Conservation (phyloP, 2,329 filamentous ascomycete species). For the Aspergillus japonicus region DNA sequence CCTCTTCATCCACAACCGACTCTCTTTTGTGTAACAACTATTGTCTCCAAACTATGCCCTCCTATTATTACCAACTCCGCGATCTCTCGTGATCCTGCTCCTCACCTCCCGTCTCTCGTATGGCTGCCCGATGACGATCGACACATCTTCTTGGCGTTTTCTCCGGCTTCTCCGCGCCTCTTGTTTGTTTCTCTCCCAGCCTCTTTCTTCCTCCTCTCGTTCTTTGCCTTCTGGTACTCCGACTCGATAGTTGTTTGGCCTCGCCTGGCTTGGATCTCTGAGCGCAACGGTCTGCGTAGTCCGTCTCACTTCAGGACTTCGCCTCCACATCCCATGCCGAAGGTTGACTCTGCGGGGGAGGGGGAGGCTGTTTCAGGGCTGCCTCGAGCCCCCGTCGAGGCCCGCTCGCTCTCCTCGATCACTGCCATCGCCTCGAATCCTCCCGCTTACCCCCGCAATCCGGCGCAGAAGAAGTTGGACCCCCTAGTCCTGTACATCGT, state of each 20-base stretch:
- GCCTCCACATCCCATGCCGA: slow-evolving; percentile 20
- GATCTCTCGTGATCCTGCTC: neutral
- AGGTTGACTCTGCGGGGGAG: slow-evolving; percentile 26
- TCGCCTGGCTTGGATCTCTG: neutral
- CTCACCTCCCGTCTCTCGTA: slow-evolving; percentile 1
- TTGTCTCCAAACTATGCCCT: neutral
- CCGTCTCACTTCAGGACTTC: neutral
- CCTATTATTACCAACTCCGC: neutral
- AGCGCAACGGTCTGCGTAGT: neutral
- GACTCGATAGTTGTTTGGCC: neutral
- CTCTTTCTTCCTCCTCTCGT: slow-evolving; percentile 7
- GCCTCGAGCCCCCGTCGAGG: slow-evolving; percentile 60
- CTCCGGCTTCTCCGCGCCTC: slow-evolving; percentile 15
- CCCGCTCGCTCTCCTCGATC: slow-evolving; percentile 76
- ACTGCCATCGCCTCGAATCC: slow-evolving; percentile 82
- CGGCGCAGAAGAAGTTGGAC: slow-evolving; percentile 65
- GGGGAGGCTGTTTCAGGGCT: slow-evolving; percentile 27
- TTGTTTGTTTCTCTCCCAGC: slow-evolving; percentile 16
- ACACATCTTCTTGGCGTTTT: slow-evolving; percentile 10
- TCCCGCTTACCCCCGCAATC: slow-evolving; percentile 78
- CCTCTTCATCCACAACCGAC: neutral
- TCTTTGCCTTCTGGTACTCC: neutral
- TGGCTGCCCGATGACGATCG: slow-evolving; percentile 12
- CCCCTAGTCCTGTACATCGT: slow-evolving; percentile 87
- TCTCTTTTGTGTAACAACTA: neutral